Percentiles rank a stretch among this genome's conserved stretches.
Conservation (phyloP, 768 basidiomycete species). For the Lentinus tigrinus region DNA sequence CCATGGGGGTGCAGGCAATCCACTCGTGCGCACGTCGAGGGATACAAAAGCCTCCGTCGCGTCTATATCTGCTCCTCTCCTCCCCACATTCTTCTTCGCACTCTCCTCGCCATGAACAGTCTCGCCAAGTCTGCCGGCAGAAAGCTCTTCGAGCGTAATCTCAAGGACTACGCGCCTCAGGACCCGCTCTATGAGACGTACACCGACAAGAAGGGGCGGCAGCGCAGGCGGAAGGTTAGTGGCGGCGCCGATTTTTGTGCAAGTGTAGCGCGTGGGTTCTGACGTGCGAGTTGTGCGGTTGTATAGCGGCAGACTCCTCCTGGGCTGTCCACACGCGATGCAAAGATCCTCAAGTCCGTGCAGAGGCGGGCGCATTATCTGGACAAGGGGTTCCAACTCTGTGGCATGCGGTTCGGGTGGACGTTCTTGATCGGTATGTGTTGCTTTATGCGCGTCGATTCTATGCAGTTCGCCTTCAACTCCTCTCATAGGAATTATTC, state of each 20-base stretch:
- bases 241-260: not conserved
- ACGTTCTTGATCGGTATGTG: conserved; percentile 65
- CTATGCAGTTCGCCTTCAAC: not conserved
- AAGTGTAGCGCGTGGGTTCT: not conserved
- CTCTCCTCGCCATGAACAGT: not conserved
- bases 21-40: not conserved
- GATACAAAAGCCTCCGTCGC: not conserved
- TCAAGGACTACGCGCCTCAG: conserved; percentile 64
- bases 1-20: not conserved
- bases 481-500: conserved; percentile 51
- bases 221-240: conserved; percentile 57
- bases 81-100: not conserved
- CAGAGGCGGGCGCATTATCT: conserved; percentile 79
- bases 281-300: not conserved
- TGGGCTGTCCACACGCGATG: conserved; percentile 76
- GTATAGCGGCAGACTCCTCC: conserved; percentile 69
- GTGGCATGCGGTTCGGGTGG: conserved; percentile 85
- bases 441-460: not conserved
- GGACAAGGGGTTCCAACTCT: conserved; percentile 81
- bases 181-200: conserved; percentile 77
- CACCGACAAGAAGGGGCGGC: conserved; percentile 52
- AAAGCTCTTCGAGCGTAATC: conserved; percentile 61
- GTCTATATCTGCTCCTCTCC: no score
- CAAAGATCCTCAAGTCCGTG: conserved; percentile 70
- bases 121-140: conserved; percentile 42